A percentile compares a stretch with the other conserved stretches of the same genome.
These are phyloP conservation scores for Septoria petroselini DNA, from an alignment of 2,329 filamentous ascomycete species.

Conservation along the genomic window DNA sequence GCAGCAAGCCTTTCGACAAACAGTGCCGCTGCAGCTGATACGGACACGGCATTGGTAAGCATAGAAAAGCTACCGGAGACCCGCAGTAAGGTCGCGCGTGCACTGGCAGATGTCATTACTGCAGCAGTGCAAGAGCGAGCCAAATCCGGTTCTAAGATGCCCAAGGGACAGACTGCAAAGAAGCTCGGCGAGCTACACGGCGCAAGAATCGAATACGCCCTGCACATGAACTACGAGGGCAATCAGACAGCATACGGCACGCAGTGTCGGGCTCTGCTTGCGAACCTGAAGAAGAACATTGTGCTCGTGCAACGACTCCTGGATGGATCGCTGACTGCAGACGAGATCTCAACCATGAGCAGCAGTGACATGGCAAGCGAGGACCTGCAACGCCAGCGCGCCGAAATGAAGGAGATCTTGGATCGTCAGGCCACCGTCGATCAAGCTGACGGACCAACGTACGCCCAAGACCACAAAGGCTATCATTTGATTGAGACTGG, in stretches of 20 bases:
- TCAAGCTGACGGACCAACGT: slow-evolving; percentile 67
- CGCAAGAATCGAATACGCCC: slow-evolving; percentile 72
- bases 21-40: slow-evolving; percentile 26
- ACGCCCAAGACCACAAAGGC: slow-evolving; percentile 90
- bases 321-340: slow-evolving; percentile 66
- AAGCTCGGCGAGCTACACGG: slow-evolving; percentile 67
- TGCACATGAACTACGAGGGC: slow-evolving; percentile 55
- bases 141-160: slow-evolving; percentile 62
- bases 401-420: slow-evolving; percentile 70
- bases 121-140: slow-evolving; percentile 64
- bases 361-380: slow-evolving; percentile 88
- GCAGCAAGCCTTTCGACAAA: slow-evolving; percentile 15
- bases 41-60: slow-evolving; percentile 36
- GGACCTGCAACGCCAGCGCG: slow-evolving; percentile 75
- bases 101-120: slow-evolving; percentile 66
- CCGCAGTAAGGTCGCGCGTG: slow-evolving; percentile 67
- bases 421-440: slow-evolving; percentile 84
- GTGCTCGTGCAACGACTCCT: slow-evolving; percentile 74
- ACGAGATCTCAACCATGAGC: slow-evolving; percentile 82
- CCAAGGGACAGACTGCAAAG: slow-evolving; percentile 62
- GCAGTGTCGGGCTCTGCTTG: slow-evolving; percentile 72
- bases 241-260: slow-evolving; percentile 53
- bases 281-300: slow-evolving; percentile 86
- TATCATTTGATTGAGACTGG: slow-evolving; percentile 86
- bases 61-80: slow-evolving; percentile 58